Conservation (phyloP, 73 alveolate genomes). For the Paramecium biaurelia region DNA sequence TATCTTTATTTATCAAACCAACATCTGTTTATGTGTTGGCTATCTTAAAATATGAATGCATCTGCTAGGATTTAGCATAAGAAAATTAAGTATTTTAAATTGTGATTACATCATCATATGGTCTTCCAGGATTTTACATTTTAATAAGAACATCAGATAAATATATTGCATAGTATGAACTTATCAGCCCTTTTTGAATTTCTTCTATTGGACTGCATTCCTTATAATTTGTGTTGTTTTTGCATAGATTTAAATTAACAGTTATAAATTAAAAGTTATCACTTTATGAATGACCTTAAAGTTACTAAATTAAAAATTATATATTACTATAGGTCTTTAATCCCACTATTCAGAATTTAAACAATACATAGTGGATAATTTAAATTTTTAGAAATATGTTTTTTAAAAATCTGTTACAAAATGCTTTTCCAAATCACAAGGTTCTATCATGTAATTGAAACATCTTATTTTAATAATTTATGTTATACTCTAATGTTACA, state of each 20-base stretch:
- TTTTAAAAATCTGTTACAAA: not conserved
- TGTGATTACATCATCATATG: not conserved
- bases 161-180: not conserved
- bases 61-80: not conserved
- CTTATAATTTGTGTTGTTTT: not conserved
- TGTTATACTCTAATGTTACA: not conserved
- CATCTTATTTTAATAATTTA: not conserved
- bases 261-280: not conserved
- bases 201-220: not conserved
- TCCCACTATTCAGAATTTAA: constrained; percentile 1
- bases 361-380: not conserved
- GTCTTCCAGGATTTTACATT: not conserved
- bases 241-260: not conserved
- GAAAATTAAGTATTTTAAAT: constrained; percentile 18
- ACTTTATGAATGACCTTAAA: constrained; percentile 2
- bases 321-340: not conserved
- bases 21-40: not conserved
- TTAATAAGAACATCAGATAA: not conserved
- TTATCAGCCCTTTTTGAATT: not conserved
- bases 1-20: not conserved
- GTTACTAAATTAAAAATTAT: not conserved
- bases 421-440: not conserved
- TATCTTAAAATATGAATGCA: not conserved
- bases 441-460: not conserved
- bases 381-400: not conserved